phyloP scores from a whole-genome alignment of 2,329 filamentous ascomycete species.

The Didymella lethalis region DNA sequence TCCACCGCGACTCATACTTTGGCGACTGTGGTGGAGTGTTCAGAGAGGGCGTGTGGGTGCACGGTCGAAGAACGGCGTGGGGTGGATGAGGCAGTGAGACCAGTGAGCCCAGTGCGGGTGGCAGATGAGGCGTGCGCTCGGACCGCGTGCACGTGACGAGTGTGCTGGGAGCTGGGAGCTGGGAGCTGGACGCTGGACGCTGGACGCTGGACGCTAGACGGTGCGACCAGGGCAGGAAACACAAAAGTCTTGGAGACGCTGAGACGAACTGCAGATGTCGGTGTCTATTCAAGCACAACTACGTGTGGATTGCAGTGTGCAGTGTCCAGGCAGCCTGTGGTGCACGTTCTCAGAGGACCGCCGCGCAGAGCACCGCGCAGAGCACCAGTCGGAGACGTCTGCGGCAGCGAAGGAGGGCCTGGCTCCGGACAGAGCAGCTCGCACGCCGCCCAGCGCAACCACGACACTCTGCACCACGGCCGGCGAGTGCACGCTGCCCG shows the following conservation, averaged over 20 bases:
- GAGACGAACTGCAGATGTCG: not conserved
- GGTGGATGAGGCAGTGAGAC: conserved; percentile 19
- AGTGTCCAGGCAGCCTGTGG: not conserved
- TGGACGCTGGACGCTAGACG: not conserved
- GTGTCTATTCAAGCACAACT: not conserved
- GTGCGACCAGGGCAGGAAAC: not conserved
- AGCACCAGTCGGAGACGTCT: conserved; percentile 31
- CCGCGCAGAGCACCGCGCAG: not conserved
- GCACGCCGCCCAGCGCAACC: conserved; percentile 7
- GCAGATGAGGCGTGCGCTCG: conserved; percentile 17
- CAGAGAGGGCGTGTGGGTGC: conserved; percentile 34
- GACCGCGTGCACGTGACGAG: conserved; percentile 14
- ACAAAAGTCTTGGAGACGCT: not conserved
- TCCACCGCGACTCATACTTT: conserved; percentile 92
- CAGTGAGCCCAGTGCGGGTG: conserved; percentile 14
- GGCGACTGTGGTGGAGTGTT: conserved; percentile 35
- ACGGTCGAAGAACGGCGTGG: conserved; percentile 21
- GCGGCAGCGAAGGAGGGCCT: conserved; percentile 35
- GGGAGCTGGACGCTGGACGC: not conserved
- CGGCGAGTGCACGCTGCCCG: not conserved
- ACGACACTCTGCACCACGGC: not conserved
- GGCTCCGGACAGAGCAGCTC: conserved; percentile 13
- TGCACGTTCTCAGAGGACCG: conserved; percentile 1
- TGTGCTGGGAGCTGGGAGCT: not conserved
- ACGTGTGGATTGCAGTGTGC: not conserved